phyloP scores from a whole-genome alignment of 352 stramenopile species.

The Phytophthora kernoviae region DNA sequence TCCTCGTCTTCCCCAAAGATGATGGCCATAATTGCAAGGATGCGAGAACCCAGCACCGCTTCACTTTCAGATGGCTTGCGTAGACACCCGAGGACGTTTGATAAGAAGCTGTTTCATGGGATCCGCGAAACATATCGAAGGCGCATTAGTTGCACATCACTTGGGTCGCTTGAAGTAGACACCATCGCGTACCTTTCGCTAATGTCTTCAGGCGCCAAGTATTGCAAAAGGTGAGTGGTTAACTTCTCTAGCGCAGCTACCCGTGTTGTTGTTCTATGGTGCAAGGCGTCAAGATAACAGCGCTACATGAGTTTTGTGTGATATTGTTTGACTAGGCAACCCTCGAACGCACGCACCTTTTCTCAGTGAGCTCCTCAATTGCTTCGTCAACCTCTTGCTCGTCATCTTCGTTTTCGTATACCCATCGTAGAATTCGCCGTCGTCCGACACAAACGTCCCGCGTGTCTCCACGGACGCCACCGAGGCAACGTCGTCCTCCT shows the following conservation, averaged over 20 bases:
- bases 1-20: constrained; percentile 81
- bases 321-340: background rate
- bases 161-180: background rate
- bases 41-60: constrained; percentile 62
- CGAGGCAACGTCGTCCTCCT: constrained; percentile 73
- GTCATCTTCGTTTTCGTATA: constrained; percentile 65
- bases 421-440: constrained; percentile 73
- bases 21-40: constrained; percentile 75
- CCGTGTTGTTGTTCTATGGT: constrained; percentile 65
- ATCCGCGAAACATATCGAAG: background rate
- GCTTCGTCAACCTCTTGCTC: constrained; percentile 74
- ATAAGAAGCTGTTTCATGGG: constrained; percentile 68
- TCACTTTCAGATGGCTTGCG: constrained; percentile 77
- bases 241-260: constrained; percentile 77
- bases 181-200: constrained; percentile 62
- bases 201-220: constrained; percentile 65
- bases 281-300: constrained; percentile 1
- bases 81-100: constrained; percentile 68
- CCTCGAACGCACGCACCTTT: constrained; percentile 46
- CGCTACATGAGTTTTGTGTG: background rate
- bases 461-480: constrained; percentile 74
- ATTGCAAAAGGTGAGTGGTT: constrained; percentile 63
- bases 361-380: constrained; percentile 80
- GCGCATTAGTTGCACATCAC: background rate
- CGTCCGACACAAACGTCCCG: constrained; percentile 62